Conservation (phyloP, 306 rosid species). For the Vigna reflexopilosa region DNA sequence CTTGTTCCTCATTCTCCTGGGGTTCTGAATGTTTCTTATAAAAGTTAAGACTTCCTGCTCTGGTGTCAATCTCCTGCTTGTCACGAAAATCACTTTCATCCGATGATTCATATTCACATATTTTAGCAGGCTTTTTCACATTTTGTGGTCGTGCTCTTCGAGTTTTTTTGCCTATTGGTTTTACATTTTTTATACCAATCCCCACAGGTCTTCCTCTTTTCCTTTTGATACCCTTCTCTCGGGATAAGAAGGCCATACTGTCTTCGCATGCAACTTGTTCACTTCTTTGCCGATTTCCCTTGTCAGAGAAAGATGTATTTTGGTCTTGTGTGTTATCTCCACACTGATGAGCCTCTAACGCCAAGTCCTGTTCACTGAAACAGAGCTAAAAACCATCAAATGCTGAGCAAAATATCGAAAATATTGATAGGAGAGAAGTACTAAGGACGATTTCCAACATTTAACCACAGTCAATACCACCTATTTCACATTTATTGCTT, state of each 20-base stretch:
- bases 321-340: conserved; percentile 40
- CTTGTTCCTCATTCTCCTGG: conserved; percentile 32
- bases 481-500: conserved; percentile 11
- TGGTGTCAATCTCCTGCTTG: conserved; percentile 41
- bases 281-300: conserved; percentile 44
- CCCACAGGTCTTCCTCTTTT: conserved; percentile 80
- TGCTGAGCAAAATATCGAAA: not conserved
- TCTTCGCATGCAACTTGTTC: conserved; percentile 47
- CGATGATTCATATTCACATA: conserved; percentile 66
- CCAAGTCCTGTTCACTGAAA: conserved; percentile 59
- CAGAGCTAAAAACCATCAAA: conserved; percentile 35
- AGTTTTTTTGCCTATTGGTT: conserved; percentile 51
- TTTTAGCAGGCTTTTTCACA: conserved; percentile 64
- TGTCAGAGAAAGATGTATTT: conserved; percentile 38
- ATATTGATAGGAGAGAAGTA: conserved; percentile 3
- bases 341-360: conserved; percentile 37
- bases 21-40: conserved; percentile 39
- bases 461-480: not conserved
- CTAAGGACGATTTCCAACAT: not conserved
- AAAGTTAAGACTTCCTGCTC: conserved; percentile 35
- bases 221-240: conserved; percentile 56
- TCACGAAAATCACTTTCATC: conserved; percentile 61
- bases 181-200: conserved; percentile 50
- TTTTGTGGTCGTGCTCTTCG: conserved; percentile 55
- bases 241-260: conserved; percentile 39